Evolutionary conservation across 495 filamentous ascomycete genomes (phyloP), one percentile per base, ranked within the genome.

Genomic region (Penicillium lagena): DNA sequence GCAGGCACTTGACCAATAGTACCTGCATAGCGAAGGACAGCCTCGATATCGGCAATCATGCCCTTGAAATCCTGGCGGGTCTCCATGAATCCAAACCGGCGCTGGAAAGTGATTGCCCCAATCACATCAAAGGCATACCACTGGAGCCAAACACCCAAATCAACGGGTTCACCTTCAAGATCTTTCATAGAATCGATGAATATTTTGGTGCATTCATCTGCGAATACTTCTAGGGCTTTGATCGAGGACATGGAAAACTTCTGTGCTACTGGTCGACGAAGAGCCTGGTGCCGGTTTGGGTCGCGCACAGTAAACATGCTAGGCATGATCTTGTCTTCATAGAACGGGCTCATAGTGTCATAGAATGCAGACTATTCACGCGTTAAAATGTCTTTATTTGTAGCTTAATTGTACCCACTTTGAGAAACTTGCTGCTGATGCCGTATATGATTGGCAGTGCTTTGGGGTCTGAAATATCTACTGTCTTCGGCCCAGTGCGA

Each of bases 261-360:
- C 2, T 58, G 45, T n/a, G 66, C 62, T 30, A 68, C 80, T 43
- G 75, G 80, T 47, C 75, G 72, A 14, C 81, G 70, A 42, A 86
- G 77, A 37, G 77, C 75, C 27, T 77, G 74, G 52, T 90, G 86
- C 58, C 79, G 84, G 9, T 72, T 69, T 50, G 81, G 78, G 59
- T 89, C 79, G 13, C 75, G 76, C 6, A 82, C 82, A 41, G 81
- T 83, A 68, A 90, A 90, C 39, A 87, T 73, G 13, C 83, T 85
- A 14, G 76, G 76, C 12, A 87, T 69, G 15, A 73, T 70, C 46
- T 73, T 55, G 22, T 81, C 82, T 40, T 78, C 79, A 30, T 77
- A 71, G 4, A 81, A 68, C 0, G 78, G 75, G 58, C 79, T 72
- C 47, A 82, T 77, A 27, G 83, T 77, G 32, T 78, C 68, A 54